These are phyloP conservation scores for Sporisorium sorghi DNA, from an alignment of 1,284 basidiomycete genomes.

Conservation along the genomic window DNA sequence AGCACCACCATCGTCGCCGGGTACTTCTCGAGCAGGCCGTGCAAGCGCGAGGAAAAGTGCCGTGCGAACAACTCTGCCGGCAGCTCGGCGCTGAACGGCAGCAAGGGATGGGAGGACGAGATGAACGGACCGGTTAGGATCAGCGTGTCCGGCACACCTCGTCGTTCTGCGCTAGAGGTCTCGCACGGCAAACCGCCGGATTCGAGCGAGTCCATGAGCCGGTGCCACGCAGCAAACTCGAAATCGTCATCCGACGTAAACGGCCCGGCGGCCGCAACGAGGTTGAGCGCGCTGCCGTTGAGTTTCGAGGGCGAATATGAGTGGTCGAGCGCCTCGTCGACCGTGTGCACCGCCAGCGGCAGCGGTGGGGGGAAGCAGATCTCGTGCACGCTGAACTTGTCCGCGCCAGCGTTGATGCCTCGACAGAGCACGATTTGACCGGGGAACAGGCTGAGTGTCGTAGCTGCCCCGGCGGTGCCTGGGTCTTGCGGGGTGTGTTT, in stretches of 20 bases:
- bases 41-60: conserved; percentile 76
- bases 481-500: conserved; percentile 48
- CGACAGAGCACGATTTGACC: conserved; percentile 88
- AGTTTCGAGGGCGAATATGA: conserved; percentile 37
- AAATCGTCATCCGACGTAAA: conserved; percentile 53
- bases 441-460: conserved; percentile 79
- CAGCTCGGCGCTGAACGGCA: conserved; percentile 79
- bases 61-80: conserved; percentile 79
- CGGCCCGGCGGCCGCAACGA: conserved; percentile 55
- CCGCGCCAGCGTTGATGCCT: conserved; percentile 90
- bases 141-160: conserved; percentile 79
- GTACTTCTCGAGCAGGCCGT: conserved; percentile 75
- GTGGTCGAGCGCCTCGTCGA: conserved; percentile 43
- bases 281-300: conserved; percentile 39
- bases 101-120: conserved; percentile 79
- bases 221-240: conserved; percentile 60
- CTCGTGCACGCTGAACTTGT: conserved; percentile 85
- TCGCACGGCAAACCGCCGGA: conserved; percentile 22
- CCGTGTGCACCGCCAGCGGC: conserved; percentile 54
- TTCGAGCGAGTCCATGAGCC: conserved; percentile 59
- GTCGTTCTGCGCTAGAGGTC: conserved; percentile 75
- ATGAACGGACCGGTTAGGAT: conserved; percentile 90
- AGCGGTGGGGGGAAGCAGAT: conserved; percentile 74
- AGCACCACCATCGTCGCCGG: conserved; percentile 80
- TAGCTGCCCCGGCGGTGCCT: conserved; percentile 28